These are phyloP conservation scores for Lipomyces starkeyi DNA, from an alignment of 805 yeast species.

Conservation along the genomic window DNA sequence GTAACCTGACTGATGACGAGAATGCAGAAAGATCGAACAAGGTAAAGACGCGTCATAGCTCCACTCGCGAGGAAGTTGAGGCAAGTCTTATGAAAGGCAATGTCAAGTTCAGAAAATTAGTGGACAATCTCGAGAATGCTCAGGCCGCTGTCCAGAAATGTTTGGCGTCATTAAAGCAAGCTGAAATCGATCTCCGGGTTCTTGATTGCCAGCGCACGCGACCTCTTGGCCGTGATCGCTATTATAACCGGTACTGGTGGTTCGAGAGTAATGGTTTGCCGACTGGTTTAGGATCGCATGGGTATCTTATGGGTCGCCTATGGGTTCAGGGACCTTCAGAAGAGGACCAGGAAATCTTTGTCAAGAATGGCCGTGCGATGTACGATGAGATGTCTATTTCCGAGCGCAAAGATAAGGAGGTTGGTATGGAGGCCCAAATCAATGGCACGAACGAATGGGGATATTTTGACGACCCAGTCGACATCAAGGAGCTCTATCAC, in stretches of 20 bases:
- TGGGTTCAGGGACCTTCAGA: constrained; percentile 91
- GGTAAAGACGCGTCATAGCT: constrained; percentile 39
- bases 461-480: constrained; percentile 65
- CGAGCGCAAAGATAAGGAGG: constrained; percentile 30
- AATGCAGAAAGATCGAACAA: constrained; percentile 9
- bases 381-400: constrained; percentile 31
- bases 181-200: constrained; percentile 61
- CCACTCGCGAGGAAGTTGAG: constrained; percentile 41
- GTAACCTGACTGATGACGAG: constrained; percentile 21
- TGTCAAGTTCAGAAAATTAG: constrained; percentile 50
- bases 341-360: constrained; percentile 51
- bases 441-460: constrained; percentile 67
- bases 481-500: constrained; percentile 59
- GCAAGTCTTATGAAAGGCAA: constrained; percentile 41
- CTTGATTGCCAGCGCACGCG: constrained; percentile 76
- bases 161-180: constrained; percentile 55
- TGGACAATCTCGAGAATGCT: constrained; percentile 42
- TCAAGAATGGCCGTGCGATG: constrained; percentile 42
- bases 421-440: constrained; percentile 56
- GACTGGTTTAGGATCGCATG: constrained; percentile 49
- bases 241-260: constrained; percentile 94
- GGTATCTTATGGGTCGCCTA: constrained; percentile 78
- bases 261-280: constrained; percentile 80
- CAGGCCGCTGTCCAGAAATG: constrained; percentile 52
- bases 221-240: constrained; percentile 80